These are phyloP conservation scores for Fonsecaea monophora DNA, from an alignment of 2,329 filamentous ascomycete genomes.

Conservation along the genomic window DNA sequence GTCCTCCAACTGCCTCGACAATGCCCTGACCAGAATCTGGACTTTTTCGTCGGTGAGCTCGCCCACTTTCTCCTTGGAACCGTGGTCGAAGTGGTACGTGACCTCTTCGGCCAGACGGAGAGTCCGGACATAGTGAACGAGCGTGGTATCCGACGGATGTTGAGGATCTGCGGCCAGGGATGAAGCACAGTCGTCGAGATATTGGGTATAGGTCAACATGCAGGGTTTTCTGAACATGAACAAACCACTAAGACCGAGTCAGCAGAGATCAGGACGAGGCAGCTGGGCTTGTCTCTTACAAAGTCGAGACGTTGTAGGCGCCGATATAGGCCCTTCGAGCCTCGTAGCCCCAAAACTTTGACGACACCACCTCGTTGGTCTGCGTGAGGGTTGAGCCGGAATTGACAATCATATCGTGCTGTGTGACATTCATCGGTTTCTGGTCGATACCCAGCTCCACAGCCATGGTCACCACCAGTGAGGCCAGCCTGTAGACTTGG, in stretches of 20 bases:
- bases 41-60: conserved; percentile 30
- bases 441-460: conserved; percentile 29
- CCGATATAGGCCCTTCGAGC: conserved; percentile 27
- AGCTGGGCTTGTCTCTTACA: conserved; percentile 10
- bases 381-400: background rate
- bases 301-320: conserved; percentile 23
- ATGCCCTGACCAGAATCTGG: conserved; percentile 19
- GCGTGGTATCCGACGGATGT: conserved; percentile 20
- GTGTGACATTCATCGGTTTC: conserved; percentile 24
- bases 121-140: conserved; percentile 13
- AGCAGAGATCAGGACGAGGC: conserved; percentile 8
- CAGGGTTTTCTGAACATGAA: conserved; percentile 15
- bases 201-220: conserved; percentile 21
- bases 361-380: conserved; percentile 19
- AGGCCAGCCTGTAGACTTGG: conserved; percentile 51
- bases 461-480: conserved; percentile 57
- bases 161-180: conserved; percentile 29
- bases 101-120: conserved; percentile 24
- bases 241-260: conserved; percentile 10
- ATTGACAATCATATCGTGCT: conserved; percentile 31
- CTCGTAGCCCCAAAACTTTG: conserved; percentile 29
- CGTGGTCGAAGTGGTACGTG: conserved; percentile 24
- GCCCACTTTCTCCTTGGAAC: conserved; percentile 24
- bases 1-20: conserved; percentile 21
- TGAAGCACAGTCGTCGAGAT: conserved; percentile 27